Percentiles rank a stretch among this genome's conserved stretches.
These are phyloP conservation scores for Termitomyces sp. DNA, from an alignment of 768 basidiomycete species.

Conservation along the genomic window DNA sequence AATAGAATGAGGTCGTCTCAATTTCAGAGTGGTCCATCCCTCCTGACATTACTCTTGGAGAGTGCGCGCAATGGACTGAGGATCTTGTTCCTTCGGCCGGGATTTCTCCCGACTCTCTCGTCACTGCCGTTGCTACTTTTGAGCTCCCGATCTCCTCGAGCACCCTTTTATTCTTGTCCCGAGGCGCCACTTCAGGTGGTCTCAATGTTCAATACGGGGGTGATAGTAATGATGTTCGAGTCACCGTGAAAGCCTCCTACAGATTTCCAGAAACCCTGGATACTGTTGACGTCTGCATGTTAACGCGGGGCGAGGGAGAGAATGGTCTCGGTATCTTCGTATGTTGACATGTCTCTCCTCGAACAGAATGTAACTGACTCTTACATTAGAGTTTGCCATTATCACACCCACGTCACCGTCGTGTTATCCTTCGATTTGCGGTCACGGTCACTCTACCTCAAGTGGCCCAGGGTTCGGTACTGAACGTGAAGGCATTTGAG, in stretches of 20 bases:
- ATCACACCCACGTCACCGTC: not conserved
- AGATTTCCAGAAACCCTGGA: slow-evolving; percentile 15
- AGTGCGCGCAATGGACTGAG: slow-evolving; percentile 13
- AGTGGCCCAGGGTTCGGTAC: slow-evolving; percentile 9
- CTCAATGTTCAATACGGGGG: slow-evolving; percentile 18
- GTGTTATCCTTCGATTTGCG: slow-evolving; percentile 14
- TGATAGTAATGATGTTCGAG: slow-evolving; percentile 14
- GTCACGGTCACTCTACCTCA: slow-evolving; percentile 21
- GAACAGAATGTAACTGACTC: not conserved
- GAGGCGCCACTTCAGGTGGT: slow-evolving; percentile 20
- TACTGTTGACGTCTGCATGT: slow-evolving; percentile 20
- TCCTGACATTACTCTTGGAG: slow-evolving; percentile 12
- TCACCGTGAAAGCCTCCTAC: slow-evolving; percentile 21
- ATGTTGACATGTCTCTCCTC: not conserved
- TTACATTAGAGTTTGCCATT: slow-evolving; percentile 12
- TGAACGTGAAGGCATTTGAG: slow-evolving; percentile 35
- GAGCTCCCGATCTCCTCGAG: slow-evolving; percentile 21
- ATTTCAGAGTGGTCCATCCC: slow-evolving; percentile 11
- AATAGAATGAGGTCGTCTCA: not conserved
- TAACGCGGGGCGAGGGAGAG: slow-evolving; percentile 17
- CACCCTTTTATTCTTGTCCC: slow-evolving; percentile 23
- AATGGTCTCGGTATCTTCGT: slow-evolving; percentile 32
- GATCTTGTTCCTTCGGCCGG: not conserved
- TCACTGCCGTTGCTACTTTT: slow-evolving; percentile 13
- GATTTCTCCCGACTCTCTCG: not conserved